These are phyloP conservation scores for Phytopythium oedochilum DNA, from an alignment of 352 stramenopile genomes.

Conservation along the genomic window DNA sequence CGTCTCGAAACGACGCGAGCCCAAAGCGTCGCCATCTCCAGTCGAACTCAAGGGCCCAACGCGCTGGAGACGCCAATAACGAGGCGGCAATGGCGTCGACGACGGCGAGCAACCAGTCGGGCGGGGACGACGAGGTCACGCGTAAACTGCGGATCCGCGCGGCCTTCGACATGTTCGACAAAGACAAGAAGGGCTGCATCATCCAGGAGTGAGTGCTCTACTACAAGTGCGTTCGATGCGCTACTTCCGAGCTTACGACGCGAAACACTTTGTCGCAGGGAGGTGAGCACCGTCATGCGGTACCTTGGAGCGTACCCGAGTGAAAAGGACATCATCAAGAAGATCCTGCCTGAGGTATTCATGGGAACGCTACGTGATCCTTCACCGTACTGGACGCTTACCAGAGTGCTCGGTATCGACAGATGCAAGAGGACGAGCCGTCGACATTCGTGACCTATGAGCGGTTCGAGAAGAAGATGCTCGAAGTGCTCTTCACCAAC, in stretches of 20 bases:
- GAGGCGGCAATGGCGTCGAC: background rate
- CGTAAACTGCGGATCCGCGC: conserved; percentile 61
- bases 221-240: no score
- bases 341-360: conserved; percentile 82
- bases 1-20: background rate
- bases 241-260: background rate
- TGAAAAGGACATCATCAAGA: conserved; percentile 90
- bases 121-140: conserved; percentile 31
- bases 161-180: conserved; percentile 91
- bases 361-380: background rate
- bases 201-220: conserved; percentile 72
- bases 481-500: conserved; percentile 87
- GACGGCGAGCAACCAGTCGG: conserved; percentile 24
- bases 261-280: conserved; percentile 22
- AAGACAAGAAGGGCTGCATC: conserved; percentile 87
- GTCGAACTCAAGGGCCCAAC: background rate
- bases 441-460: conserved; percentile 88
- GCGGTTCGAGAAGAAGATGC: conserved; percentile 93
- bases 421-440: conserved; percentile 89
- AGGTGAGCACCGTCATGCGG: conserved; percentile 90
- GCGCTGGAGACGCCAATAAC: background rate
- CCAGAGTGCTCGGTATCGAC: no score
- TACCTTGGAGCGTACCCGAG: conserved; percentile 89
- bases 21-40: background rate
- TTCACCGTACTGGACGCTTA: no score